A percentile compares a stretch with the other conserved stretches of the same genome.
phyloP scores from a whole-genome alignment of 306 rosid genomes.

The Macrotyloma uniflorum region DNA sequence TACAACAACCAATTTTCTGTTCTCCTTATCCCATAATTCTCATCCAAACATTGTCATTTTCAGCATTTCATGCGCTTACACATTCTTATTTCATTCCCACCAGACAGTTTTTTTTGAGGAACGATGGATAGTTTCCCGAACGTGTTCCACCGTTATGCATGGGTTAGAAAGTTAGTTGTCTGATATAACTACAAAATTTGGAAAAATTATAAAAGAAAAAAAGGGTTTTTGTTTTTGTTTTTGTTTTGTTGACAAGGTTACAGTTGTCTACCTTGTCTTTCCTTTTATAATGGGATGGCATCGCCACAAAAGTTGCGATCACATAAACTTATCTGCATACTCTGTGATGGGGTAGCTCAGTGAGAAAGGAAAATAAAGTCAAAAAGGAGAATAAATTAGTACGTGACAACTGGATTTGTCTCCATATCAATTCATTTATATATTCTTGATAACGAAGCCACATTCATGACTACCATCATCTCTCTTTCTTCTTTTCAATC shows the following conservation, averaged over 20 bases:
- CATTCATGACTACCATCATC: background rate
- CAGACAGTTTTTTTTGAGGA: too few relatives aligned
- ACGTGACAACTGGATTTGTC: conserved; percentile 29
- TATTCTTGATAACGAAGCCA: conserved; percentile 20
- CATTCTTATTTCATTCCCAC: too few relatives aligned
- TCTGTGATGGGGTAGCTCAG: background rate
- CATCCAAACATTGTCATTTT: background rate
- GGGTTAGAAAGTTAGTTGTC: too few relatives aligned
- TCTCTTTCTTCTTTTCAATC: conserved; percentile 17
- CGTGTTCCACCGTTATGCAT: too few relatives aligned
- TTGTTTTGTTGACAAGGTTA: too few relatives aligned
- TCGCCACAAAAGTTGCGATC: conserved; percentile 35
- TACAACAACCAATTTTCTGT: too few relatives aligned
- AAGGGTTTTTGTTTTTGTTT: too few relatives aligned
- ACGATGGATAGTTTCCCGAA: too few relatives aligned
- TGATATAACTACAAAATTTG: too few relatives aligned
- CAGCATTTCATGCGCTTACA: too few relatives aligned
- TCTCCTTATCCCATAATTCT: background rate
- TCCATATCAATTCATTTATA: background rate
- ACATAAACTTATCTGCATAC: conserved; percentile 8
- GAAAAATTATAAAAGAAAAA: too few relatives aligned
- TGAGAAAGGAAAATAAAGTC: conserved; percentile 4
- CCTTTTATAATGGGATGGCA: background rate
- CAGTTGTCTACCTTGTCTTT: background rate
- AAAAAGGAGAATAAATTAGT: conserved; percentile 24